These are phyloP conservation scores for Serendipita sp. DNA, from an alignment of 768 basidiomycete genomes.

Conservation along the genomic window DNA sequence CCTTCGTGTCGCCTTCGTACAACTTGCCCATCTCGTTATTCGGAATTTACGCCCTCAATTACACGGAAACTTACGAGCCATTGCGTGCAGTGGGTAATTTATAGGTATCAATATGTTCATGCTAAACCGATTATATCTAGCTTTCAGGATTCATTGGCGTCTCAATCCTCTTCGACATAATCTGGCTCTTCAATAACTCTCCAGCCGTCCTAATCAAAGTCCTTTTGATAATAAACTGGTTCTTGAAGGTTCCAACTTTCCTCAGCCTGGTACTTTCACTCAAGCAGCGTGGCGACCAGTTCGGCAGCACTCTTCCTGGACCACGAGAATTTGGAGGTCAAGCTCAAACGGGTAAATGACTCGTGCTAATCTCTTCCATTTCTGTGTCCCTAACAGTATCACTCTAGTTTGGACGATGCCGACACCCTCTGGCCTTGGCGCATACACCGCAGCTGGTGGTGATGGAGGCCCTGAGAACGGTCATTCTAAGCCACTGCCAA, in stretches of 20 bases:
- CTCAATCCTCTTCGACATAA: slow-evolving; percentile 51
- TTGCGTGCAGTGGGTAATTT: slow-evolving; percentile 37
- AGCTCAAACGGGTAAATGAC: not conserved
- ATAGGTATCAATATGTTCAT: not conserved
- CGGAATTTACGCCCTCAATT: slow-evolving; percentile 57
- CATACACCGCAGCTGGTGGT: not conserved
- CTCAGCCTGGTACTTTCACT: not conserved
- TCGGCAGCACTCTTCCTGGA: not conserved
- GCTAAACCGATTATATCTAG: slow-evolving; percentile 21
- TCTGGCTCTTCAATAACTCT: slow-evolving; percentile 29
- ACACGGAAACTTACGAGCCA: slow-evolving; percentile 43
- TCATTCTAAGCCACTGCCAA: not conserved
- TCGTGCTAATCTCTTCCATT: not conserved
- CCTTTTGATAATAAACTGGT: not conserved
- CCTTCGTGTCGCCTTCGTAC: slow-evolving; percentile 47
- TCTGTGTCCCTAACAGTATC: not conserved
- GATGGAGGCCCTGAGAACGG: not conserved
- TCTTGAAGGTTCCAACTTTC: not conserved
- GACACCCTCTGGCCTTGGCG: not conserved
- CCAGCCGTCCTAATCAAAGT: not conserved
- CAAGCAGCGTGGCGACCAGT: not conserved
- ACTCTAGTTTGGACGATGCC: not conserved
- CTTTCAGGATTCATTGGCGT: slow-evolving; percentile 45
- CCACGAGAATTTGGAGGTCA: not conserved
- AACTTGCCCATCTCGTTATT: slow-evolving; percentile 76